Base-by-base conservation (phyloP, 306 rosid genomes). In the Prosopis cineraria region DNA sequence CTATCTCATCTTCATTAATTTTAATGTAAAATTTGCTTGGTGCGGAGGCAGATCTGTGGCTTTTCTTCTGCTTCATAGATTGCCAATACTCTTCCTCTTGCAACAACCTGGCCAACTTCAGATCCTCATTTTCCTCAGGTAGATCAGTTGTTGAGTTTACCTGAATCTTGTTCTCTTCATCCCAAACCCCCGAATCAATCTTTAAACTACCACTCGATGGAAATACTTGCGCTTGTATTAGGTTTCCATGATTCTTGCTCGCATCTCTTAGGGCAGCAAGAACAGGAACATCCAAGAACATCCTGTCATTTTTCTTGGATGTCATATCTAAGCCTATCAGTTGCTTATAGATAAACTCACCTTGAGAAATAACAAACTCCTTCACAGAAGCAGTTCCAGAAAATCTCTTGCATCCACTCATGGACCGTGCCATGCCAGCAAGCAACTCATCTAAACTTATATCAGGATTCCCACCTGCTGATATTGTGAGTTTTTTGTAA, bases 1-100 rank as follows among this genome's bases (percentile, higher is more conserved):
- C 97, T 41, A 95, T 93, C 84, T 95, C 99, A 68, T 93, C 97
- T 81, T 95, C 99, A 59, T 93, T 91, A 30, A 95, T 95, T 82
- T 93, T 93, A 58, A 95, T 90, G 78, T 95, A 95, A 78, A 82
- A 93, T 78, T 87, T 93, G 84, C 66, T 86, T 0, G 89, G 79
- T 17, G 12, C 68, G 62, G 78, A 20, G 70, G 81, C 34, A 17
- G 85, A 39, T 83, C 88, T 84, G 64, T 88, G 84, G 78, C 79
- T 76, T 75, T 88, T 95, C 78, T 76, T 91, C 73, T 84, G 91
- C 68, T 85, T 95, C 89, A 82, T 81, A 1, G 97, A 91, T 68
- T 83, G 78, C 90, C 92, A 91, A 73, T 90, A 55, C 82, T 93
- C 98, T 75, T 91, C 99, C 86, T 95, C 98, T 82, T 95, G 99